Evolutionary conservation across 768 basidiomycete species (phyloP).

Genomic region (Dacryopinax spathularia): DNA sequence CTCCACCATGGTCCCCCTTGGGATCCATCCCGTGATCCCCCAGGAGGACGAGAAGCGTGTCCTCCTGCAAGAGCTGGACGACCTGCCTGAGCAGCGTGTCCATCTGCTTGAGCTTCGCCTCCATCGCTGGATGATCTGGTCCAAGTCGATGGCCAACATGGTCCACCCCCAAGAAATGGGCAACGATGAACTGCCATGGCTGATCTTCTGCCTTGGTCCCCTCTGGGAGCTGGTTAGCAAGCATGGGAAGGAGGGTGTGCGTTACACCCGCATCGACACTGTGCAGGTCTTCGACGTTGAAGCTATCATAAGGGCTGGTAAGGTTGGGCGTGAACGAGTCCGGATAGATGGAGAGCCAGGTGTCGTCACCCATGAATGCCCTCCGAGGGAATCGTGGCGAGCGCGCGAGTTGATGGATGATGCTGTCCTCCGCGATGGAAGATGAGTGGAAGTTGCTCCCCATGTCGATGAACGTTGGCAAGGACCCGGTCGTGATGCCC

Average conservation of each 20-base stretch:
- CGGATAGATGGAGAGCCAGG: slow-evolving; percentile 86
- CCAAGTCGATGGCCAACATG: slow-evolving; percentile 93
- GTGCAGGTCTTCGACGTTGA: slow-evolving; percentile 96
- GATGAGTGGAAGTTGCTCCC: slow-evolving; percentile 84
- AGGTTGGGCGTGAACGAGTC: slow-evolving; percentile 54
- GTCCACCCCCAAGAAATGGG: slow-evolving; percentile 90
- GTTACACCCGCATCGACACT: slow-evolving; percentile 89
- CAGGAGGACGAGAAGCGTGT: slow-evolving; percentile 78
- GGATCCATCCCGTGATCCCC: slow-evolving; percentile 98
- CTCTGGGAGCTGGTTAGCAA: slow-evolving; percentile 22
- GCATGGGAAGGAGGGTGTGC: slow-evolving; percentile 63
- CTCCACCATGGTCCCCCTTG: slow-evolving; percentile 90
- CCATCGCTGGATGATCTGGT: slow-evolving; percentile 76
- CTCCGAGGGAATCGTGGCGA: slow-evolving; percentile 41
- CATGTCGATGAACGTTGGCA: slow-evolving; percentile 92
- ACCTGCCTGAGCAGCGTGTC: slow-evolving; percentile 59
- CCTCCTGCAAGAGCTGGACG: slow-evolving; percentile 61
- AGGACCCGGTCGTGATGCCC: slow-evolving; percentile 82
- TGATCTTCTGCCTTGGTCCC: slow-evolving; percentile 27
- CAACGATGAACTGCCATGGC: slow-evolving; percentile 77
- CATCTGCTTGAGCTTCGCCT: slow-evolving; percentile 76
- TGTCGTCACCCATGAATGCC: slow-evolving; percentile 93
- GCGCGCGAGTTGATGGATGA: slow-evolving; percentile 53
- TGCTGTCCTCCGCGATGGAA: slow-evolving; percentile 74
- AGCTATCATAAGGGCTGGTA: slow-evolving; percentile 81